Conservation (phyloP, 805 yeast genomes). For the Martiniozyma abietophila region DNA sequence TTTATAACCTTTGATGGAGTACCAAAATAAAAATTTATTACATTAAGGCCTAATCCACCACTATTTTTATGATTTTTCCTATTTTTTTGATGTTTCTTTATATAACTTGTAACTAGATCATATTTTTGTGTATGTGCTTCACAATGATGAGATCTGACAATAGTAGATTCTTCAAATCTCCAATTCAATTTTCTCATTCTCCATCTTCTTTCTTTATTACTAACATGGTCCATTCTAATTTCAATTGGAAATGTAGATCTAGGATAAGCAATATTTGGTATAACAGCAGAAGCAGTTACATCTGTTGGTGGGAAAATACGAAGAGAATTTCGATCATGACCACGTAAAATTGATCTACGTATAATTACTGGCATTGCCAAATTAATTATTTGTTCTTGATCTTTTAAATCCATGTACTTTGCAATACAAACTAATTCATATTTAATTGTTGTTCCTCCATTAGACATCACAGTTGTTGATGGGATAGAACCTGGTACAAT, state of each 20-base stretch:
- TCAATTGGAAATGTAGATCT: slow-evolving; percentile 80
- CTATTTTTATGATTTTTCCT: slow-evolving; percentile 21
- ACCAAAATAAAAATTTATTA: slow-evolving; percentile 22
- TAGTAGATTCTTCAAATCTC: slow-evolving; percentile 80
- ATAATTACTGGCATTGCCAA: slow-evolving; percentile 59
- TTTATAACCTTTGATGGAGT: slow-evolving; percentile 15
- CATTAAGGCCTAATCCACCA: slow-evolving; percentile 22
- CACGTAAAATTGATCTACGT: slow-evolving; percentile 67
- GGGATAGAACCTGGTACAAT: slow-evolving; percentile 83
- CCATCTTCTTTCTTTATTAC: slow-evolving; percentile 64
- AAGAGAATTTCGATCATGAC: slow-evolving; percentile 77
- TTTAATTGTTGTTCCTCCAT: slow-evolving; percentile 42
- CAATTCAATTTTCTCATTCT: slow-evolving; percentile 82
- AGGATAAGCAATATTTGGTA: slow-evolving; percentile 87
- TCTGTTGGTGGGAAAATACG: slow-evolving; percentile 95
- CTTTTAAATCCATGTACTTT: slow-evolving; percentile 30
- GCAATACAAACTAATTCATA: slow-evolving; percentile 69
- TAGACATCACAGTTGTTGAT: slow-evolving; percentile 62
- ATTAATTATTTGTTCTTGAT: slow-evolving; percentile 29
- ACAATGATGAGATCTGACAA: slow-evolving; percentile 53
- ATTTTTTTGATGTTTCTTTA: slow-evolving; percentile 22
- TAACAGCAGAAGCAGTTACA: slow-evolving; percentile 73
- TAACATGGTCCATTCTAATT: slow-evolving; percentile 65
- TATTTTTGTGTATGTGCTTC: slow-evolving; percentile 44
- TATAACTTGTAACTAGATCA: slow-evolving; percentile 33